Conservation (phyloP, 1,139 yeast genomes). For the Protomyces macrosporus region DNA sequence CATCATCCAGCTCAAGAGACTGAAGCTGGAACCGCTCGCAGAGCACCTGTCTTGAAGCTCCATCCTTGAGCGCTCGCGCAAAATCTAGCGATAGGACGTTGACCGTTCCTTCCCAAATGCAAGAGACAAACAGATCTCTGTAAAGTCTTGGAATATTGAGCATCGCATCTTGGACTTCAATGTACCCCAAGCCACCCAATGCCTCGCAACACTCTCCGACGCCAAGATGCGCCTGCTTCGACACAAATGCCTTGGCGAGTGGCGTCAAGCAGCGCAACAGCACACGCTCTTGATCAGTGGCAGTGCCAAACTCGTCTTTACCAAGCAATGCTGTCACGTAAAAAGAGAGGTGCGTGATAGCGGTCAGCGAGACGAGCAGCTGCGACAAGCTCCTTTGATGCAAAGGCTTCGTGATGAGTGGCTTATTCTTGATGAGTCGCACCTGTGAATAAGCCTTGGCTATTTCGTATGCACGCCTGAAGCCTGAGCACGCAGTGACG, state of each 20-base stretch:
- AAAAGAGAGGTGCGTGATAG: background rate
- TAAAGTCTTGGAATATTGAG: constrained; percentile 36
- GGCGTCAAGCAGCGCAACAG: constrained; percentile 37
- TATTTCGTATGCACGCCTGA: constrained; percentile 37
- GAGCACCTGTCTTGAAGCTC: background rate
- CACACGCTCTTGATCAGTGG: constrained; percentile 30
- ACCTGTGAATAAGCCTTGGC: constrained; percentile 30
- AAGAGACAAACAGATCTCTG: constrained; percentile 38
- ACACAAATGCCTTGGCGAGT: constrained; percentile 35
- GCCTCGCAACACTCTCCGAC: constrained; percentile 40
- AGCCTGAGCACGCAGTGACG: constrained; percentile 34
- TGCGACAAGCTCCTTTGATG: background rate
- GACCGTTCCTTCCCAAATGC: constrained; percentile 38
- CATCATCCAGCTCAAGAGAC: background rate
- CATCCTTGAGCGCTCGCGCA: background rate
- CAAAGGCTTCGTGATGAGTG: background rate
- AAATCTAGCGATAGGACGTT: background rate
- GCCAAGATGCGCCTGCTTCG: constrained; percentile 35
- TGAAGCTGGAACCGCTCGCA: background rate
- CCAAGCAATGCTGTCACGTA: constrained; percentile 33
- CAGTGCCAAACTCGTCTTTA: constrained; percentile 33
- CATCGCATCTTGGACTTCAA: constrained; percentile 36
- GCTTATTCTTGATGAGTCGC: background rate
- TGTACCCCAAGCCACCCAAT: constrained; percentile 38
- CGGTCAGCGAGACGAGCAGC: background rate